Conservation (phyloP, 2,329 filamentous ascomycete genomes). For the Aspergillus fijiensis region DNA sequence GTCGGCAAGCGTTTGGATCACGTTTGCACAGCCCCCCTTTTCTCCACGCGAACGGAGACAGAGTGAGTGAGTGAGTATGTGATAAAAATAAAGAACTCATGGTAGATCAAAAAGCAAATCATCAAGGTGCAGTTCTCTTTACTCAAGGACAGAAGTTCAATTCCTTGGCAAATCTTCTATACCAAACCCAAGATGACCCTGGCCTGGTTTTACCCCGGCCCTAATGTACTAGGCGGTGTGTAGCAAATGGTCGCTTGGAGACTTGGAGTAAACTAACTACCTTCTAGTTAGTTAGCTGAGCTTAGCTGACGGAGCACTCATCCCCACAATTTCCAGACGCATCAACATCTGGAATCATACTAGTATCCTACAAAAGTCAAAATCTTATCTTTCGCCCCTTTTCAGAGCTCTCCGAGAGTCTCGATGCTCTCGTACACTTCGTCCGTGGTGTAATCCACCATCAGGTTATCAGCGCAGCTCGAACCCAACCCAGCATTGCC, state of each 20-base stretch:
- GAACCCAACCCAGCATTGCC: constrained; percentile 64
- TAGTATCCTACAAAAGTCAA: not conserved
- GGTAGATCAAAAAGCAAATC: not conserved
- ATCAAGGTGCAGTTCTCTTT: not conserved
- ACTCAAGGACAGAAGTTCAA: not conserved
- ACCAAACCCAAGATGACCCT: not conserved
- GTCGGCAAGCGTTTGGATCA: not conserved
- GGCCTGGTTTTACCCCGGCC: not conserved
- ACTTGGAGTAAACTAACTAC: too few relatives aligned
- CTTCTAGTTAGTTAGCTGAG: too few relatives aligned
- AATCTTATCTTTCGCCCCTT: not conserved
- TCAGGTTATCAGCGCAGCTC: constrained; percentile 63
- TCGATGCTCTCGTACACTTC: constrained; percentile 57
- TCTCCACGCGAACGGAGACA: not conserved
- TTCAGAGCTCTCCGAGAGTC: constrained; percentile 55
- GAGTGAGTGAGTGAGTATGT: not conserved
- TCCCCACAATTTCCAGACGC: not conserved
- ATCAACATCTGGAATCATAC: not conserved
- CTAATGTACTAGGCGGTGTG: not conserved
- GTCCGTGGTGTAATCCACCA: constrained; percentile 56
- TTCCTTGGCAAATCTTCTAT: not conserved
- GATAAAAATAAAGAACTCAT: not conserved
- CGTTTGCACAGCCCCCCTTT: not conserved
- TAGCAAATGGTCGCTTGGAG: not conserved
- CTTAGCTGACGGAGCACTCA: too few relatives aligned